These are phyloP conservation scores for Mycocentrospora acerina DNA, from an alignment of 2,329 filamentous ascomycete species.

Conservation along the genomic window DNA sequence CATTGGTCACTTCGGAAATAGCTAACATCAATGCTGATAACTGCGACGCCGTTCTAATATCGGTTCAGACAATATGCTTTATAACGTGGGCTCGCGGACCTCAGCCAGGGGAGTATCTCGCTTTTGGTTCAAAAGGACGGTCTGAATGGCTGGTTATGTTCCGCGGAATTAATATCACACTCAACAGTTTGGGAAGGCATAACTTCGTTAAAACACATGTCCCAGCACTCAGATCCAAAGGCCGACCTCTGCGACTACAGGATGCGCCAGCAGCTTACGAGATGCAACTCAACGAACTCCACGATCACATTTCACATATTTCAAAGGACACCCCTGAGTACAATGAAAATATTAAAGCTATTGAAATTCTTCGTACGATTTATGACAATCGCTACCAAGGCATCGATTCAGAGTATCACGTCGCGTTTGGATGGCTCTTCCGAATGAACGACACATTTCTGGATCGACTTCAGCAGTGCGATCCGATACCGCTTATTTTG, in stretches of 20 bases:
- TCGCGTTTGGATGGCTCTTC: constrained; percentile 30
- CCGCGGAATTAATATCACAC: constrained; percentile 28
- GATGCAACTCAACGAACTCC: constrained; percentile 19
- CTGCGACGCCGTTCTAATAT: constrained; percentile 25
- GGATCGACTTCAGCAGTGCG: constrained; percentile 22
- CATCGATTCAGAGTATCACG: constrained; percentile 26
- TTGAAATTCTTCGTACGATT: constrained; percentile 19
- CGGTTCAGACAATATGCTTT: constrained; percentile 29
- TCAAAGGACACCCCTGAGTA: constrained; percentile 3
- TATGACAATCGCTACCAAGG: constrained; percentile 25
- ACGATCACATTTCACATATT: constrained; percentile 10
- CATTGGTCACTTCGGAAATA: constrained; percentile 21
- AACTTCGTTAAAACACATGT: constrained; percentile 11
- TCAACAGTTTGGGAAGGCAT: constrained; percentile 6
- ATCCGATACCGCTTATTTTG: constrained; percentile 22
- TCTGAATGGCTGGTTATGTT: constrained; percentile 38
- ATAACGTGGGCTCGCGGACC: constrained; percentile 27
- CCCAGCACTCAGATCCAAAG: constrained; percentile 6
- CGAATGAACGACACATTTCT: constrained; percentile 26
- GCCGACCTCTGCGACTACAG: constrained; percentile 12
- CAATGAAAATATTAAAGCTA: constrained; percentile 9
- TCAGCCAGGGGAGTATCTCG: constrained; percentile 30
- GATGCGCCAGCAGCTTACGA: constrained; percentile 16
- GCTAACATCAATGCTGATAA: constrained; percentile 18
- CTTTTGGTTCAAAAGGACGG: constrained; percentile 23